phyloP scores from a whole-genome alignment of 371 early-diverging fungal genomes.

The Choanephora cucurbitarum region DNA sequence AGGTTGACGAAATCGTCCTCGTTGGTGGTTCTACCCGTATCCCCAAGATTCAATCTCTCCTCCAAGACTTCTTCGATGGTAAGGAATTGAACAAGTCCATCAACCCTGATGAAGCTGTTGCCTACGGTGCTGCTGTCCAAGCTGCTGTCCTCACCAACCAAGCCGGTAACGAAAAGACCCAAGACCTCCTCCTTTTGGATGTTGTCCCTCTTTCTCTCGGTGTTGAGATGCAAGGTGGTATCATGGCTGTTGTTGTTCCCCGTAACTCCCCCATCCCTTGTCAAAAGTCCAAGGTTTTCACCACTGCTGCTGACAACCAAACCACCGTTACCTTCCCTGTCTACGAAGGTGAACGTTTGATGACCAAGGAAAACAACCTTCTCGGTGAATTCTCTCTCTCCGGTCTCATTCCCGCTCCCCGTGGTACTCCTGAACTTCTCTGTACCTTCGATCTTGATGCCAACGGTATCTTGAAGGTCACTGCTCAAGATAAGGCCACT shows the following conservation, averaged over 20 bases:
- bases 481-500: constrained; percentile 90
- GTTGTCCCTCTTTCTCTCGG: constrained; percentile 85
- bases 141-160: constrained; percentile 83
- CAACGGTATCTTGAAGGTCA: constrained; percentile 93
- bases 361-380: constrained; percentile 87
- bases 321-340: constrained; percentile 86
- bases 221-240: constrained; percentile 88
- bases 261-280: constrained; percentile 89
- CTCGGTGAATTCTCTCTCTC: constrained; percentile 85
- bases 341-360: constrained; percentile 85
- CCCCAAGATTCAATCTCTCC: constrained; percentile 98
- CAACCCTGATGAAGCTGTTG: constrained; percentile 96
- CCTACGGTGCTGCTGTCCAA: constrained; percentile 96
- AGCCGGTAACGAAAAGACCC: constrained; percentile 64
- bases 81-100: constrained; percentile 85
- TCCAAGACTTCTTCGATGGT: constrained; percentile 92
- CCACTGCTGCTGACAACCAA: constrained; percentile 92
- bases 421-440: constrained; percentile 89
- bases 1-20: constrained; percentile 95
- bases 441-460: constrained; percentile 94
- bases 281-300: constrained; percentile 83
- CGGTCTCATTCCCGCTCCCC: constrained; percentile 87
- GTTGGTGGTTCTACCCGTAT: constrained; percentile 99
- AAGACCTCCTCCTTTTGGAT: constrained; percentile 77
- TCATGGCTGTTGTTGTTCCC: constrained; percentile 68